Percentiles rank a stretch among this genome's conserved stretches.
Conservation (phyloP, 208 protist genomes). For the Trypanosoma caninum region DNA sequence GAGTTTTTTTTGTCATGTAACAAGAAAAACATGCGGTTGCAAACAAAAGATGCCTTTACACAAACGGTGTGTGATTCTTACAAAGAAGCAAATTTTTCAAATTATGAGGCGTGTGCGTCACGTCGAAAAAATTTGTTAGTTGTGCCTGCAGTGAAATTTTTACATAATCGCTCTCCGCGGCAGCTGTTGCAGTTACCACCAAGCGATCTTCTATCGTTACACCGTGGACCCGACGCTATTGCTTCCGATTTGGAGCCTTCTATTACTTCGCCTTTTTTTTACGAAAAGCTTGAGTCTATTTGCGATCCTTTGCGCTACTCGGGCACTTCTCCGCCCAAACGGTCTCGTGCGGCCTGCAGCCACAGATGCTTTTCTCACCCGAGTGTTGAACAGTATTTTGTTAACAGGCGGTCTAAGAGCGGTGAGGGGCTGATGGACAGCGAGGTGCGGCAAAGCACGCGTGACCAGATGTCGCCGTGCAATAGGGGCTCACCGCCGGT, state of each 20-base stretch:
- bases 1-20: conserved; percentile 26
- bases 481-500: background rate
- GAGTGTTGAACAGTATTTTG: background rate
- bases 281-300: background rate
- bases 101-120: background rate
- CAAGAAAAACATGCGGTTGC: background rate
- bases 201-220: background rate
- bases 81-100: background rate
- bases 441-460: background rate
- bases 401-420: background rate
- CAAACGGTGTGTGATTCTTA: background rate
- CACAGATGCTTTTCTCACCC: background rate
- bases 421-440: conserved; percentile 21
- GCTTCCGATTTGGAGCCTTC: background rate
- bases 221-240: background rate
- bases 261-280: background rate
- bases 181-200: background rate
- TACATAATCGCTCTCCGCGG: conserved; percentile 3
- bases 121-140: background rate
- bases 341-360: background rate
- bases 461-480: background rate
- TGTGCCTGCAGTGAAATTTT: background rate
- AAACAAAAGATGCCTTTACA: background rate
- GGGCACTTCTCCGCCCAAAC: background rate
- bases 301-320: background rate